These are phyloP conservation scores for Trichoderma hamatum DNA, from an alignment of 2,329 filamentous ascomycete species.

Conservation along the genomic window DNA sequence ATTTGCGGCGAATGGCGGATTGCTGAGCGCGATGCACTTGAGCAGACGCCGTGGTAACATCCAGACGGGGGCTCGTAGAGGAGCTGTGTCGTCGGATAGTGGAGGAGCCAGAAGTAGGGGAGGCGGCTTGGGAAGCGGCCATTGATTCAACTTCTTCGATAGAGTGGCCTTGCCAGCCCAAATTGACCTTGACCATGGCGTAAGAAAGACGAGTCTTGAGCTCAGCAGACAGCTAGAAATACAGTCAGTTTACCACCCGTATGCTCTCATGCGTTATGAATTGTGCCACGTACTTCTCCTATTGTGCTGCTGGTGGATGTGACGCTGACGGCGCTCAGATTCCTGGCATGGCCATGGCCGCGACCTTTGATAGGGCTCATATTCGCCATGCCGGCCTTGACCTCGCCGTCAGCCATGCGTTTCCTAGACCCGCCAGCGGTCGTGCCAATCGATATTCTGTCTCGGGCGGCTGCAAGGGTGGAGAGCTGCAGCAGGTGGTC, in stretches of 20 bases:
- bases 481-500: slow-evolving; percentile 62
- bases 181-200: slow-evolving; percentile 90
- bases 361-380: slow-evolving; percentile 48
- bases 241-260: slow-evolving; percentile 28
- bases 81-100: slow-evolving; percentile 55
- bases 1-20: slow-evolving; percentile 34
- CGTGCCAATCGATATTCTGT: slow-evolving; percentile 48
- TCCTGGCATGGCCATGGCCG: slow-evolving; percentile 72
- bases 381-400: slow-evolving; percentile 59
- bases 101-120: slow-evolving; percentile 62
- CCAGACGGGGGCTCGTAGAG: slow-evolving; percentile 58
- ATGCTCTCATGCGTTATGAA: background rate
- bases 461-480: slow-evolving; percentile 58
- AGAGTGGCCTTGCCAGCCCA: slow-evolving; percentile 81
- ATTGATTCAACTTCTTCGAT: slow-evolving; percentile 78
- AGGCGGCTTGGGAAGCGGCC: slow-evolving; percentile 69
- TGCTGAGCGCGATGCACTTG: slow-evolving; percentile 36
- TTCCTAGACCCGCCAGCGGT: slow-evolving; percentile 59
- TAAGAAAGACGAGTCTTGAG: slow-evolving; percentile 85
- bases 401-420: slow-evolving; percentile 73
- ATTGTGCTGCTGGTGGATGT: slow-evolving; percentile 68
- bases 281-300: slow-evolving; percentile 66
- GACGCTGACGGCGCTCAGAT: slow-evolving; percentile 67
- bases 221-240: slow-evolving; percentile 69
- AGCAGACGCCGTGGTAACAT: slow-evolving; percentile 39